Evolutionary conservation across 495 filamentous ascomycete genomes (phyloP), one percentile per base, ranked within the genome.

Genomic region (Durotheca rogersii): DNA sequence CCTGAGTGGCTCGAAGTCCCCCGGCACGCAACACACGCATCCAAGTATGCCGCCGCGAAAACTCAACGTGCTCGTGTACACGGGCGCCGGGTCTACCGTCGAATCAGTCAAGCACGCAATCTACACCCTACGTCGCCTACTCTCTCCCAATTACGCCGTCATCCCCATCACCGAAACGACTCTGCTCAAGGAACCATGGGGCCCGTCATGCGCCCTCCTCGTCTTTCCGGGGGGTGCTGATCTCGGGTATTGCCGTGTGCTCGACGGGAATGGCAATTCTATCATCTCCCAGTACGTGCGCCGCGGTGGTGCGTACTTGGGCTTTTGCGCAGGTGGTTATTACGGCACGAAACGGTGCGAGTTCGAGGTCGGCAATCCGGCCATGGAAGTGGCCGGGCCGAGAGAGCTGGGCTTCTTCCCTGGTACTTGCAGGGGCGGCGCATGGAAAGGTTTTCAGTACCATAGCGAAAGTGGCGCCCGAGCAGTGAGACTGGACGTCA

Each of bases 171-270:
- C 82, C 15, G 83, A 87, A 14, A 76, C 86, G 1, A 83, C 82
- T 57, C 76, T 98, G 33, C 70, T 95, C 46, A 90, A 93, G 43
- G 93, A 98, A 64, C 93, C 93, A 36, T 98, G 93, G 93, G 80
- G 80, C 0, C 73, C 86, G 9, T 82, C 90, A 0, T 98, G 93
- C 58, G 88, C 90, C 2, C 76, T 96, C 10, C 79, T 98, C 9
- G 90, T 98, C 4, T 81, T 98, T 41, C 93, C 93, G 7, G 94
- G 94, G 11, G 93, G 93, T n/a, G 93, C 89, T 12, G 93, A 98
- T 60, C 76, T 95, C 32, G 89, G 85, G 21, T 98, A 96, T 69
- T 95, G 90, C 61, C 83, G 87, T 3, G 83, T 80, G 7, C 78
- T 98, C 32, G 93, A 97, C 67, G 93, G 93, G 23, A 72, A 82